Conservation (phyloP, 495 filamentous ascomycete genomes). For the Geoglossum glabrum region DNA sequence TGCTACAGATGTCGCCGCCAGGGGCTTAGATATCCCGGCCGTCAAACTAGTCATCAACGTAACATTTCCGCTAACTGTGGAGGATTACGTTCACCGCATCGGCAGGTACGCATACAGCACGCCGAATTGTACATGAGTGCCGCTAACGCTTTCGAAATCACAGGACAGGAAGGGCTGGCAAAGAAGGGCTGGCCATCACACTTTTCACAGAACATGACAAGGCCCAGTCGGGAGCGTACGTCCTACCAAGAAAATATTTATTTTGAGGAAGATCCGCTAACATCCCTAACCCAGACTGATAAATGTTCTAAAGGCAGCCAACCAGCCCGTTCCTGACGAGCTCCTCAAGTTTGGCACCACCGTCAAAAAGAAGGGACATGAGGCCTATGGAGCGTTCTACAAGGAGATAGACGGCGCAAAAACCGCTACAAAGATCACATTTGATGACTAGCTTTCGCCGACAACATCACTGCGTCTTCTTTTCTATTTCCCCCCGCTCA, state of each 20-base stretch:
- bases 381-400: constrained; percentile 79
- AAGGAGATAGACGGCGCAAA: constrained; percentile 60
- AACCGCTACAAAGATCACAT: constrained; percentile 79
- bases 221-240: constrained; percentile 61
- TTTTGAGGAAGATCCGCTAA: constrained; percentile 4
- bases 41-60: constrained; percentile 86
- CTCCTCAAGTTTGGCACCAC: constrained; percentile 90
- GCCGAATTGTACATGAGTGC: background rate
- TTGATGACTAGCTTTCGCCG: constrained; percentile 39
- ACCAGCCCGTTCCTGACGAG: constrained; percentile 71
- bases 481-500: background rate
- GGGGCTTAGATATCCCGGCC: constrained; percentile 83
- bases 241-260: constrained; percentile 9
- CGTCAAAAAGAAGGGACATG: constrained; percentile 94
- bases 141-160: background rate
- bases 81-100: constrained; percentile 97
- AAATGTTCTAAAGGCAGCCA: constrained; percentile 77
- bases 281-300: constrained; percentile 33
- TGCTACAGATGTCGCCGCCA: constrained; percentile 88
- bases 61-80: constrained; percentile 52
- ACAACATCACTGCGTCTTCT: background rate
- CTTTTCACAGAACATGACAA: constrained; percentile 93
- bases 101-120: constrained; percentile 18
- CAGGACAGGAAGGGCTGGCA: constrained; percentile 36
- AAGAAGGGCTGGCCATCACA: constrained; percentile 74